Base-by-base conservation (phyloP, 495 filamentous ascomycete species). In the Penicillium ochrochloron region DNA sequence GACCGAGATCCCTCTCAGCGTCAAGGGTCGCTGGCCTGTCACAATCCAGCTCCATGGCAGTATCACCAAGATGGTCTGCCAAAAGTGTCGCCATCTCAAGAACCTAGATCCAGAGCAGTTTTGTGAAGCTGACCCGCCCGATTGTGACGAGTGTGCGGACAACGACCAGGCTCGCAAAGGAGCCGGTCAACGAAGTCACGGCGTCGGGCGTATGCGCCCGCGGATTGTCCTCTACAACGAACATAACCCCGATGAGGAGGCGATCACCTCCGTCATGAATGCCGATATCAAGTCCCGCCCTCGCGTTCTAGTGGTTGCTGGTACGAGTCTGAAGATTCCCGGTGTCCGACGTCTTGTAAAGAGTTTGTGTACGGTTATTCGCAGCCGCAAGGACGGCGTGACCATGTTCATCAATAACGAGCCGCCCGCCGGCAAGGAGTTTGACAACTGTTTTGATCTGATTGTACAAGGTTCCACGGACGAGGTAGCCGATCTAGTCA, bases 191-290 rank as follows among this genome's bases (percentile, higher is more conserved):
- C 87, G 95, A 56, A 96, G 94, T 72, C 96, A 98, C 73, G 95
- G 95, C 1, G 90, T 99, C 60, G 95, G 95, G 31, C 86, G 91
- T 59, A 82, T 99, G 62, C 88, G 95, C 27, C 95, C 95, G 19
- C 88, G 95, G 25, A 97, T 99, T 76, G 94, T 97, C 2, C 82
- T 99, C 27, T 99, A 99, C 80, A 97, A 99, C 76, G 95, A 99
- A 75, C 89, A 92, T 73, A 96, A 97, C 71, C 94, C 95, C 1
- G 95, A 99, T 64, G 92, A 94, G 53, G 94, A 97, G 64, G 94
- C 95, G 21, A 99, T 99, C 72, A 94, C 95, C 15, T 89, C 92
- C 9, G 92, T 96, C 14, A 90, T 94, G 63, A 87, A 84, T 52
- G 86, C 92, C 3, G 95, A 99, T 73, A 78, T 98, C 25, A 88